Evolutionary conservation across 2,329 filamentous ascomycete genomes (phyloP), one percentile per base, ranked within the genome.

Genomic region (Diaporthe citrichinensis): DNA sequence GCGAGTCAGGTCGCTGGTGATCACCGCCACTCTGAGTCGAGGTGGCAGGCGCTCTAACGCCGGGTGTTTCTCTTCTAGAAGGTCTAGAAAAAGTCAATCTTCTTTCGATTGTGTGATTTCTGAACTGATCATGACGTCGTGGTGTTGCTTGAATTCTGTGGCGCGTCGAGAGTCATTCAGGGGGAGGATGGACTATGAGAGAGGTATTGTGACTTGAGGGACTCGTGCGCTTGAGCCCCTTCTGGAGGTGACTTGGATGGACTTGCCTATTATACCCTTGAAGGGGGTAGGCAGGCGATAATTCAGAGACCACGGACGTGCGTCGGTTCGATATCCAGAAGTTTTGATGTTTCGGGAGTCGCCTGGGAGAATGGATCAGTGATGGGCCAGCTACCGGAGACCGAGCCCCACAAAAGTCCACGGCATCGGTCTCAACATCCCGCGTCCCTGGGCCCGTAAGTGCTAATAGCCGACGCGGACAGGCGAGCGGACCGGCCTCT

Each of bases 71-170:
- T 31, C 53, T 5, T 5, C 17, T 31, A 4, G 51, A 20, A 17
- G 25, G 55, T 69, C 49, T 69, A 55, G 65, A 69, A 55, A 69
- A 41, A 55, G 34, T 39, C n/a, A 53, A 55, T 55, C n/a, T n/a
- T 8, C 49, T 20, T 8, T 6, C n/a, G 34, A 15, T 69, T 69
- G 65, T 25, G 49, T 41, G 65, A 69, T 28, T 53, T 68, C 49
- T 69, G 65, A 17, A 55, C 65, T 55, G 49, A 69, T 69, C 34
- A 69, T 69, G 65, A 69, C 65, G 65, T 69, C 46, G 65, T 20
- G 65, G 46, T 53, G 46, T 55, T 69, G 34, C 49, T 41, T 31
- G 49, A 36, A 2, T 17, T 25, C 7, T 34, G 61, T 34, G 61
- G 34, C 41, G 65, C 31, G 31, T 23, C 10, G 23, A 61, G 57